phyloP scores from a whole-genome alignment of 2,329 filamentous ascomycete genomes.

The Orbilia javanica region DNA sequence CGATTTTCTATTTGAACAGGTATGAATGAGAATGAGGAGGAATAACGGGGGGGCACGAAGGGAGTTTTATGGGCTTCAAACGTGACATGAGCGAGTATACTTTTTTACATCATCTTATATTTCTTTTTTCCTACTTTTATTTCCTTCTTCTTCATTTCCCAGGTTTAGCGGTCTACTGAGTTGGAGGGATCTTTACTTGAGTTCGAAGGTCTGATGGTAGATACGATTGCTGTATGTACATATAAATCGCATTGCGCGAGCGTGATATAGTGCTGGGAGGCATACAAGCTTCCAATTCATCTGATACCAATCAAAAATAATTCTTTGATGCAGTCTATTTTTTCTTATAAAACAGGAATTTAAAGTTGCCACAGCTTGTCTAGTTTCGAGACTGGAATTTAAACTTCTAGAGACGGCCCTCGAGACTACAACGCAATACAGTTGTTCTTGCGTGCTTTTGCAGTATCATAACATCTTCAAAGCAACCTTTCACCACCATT shows the following conservation, averaged over 20 bases:
- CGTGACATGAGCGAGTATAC: conserved; percentile 4
- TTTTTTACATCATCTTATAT: conserved; percentile 7
- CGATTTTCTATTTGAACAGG: conserved; percentile 5
- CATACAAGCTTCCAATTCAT: conserved; percentile 11
- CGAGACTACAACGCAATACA: background rate
- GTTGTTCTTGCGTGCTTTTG: conserved; percentile 26
- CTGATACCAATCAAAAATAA: conserved; percentile 19
- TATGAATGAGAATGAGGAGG: conserved; percentile 21
- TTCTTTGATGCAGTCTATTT: background rate
- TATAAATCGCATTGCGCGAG: conserved; percentile 55
- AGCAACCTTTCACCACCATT: background rate
- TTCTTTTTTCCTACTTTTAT: conserved; percentile 5
- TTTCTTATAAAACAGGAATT: no score
- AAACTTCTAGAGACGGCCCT: no score
- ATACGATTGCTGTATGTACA: conserved; percentile 41
- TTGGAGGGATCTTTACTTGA: conserved; percentile 26
- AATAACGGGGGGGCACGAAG: conserved; percentile 3
- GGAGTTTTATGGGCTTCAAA: conserved; percentile 27
- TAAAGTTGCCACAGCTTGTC: no score
- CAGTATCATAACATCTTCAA: conserved; percentile 14
- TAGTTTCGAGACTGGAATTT: no score
- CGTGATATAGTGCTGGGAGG: conserved; percentile 34
- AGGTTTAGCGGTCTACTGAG: conserved; percentile 10
- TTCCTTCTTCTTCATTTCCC: background rate
- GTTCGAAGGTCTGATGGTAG: conserved; percentile 35